A percentile compares a stretch with the other conserved stretches of the same genome.
These are phyloP conservation scores for Scutellaria barbata DNA, from an alignment of 257 asterid genomes.

Conservation along the genomic window DNA sequence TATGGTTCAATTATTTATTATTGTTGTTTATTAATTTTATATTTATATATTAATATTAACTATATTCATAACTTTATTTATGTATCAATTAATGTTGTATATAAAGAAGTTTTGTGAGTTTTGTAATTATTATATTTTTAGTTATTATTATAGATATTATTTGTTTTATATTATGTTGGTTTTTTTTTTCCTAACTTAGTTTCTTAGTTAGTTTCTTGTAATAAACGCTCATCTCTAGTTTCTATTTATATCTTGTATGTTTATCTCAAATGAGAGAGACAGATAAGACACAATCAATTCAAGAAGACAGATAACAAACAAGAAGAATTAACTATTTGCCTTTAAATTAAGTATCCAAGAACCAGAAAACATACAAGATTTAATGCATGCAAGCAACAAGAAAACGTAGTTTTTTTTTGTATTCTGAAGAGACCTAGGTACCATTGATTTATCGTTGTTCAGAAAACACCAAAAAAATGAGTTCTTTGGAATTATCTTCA, in stretches of 20 bases:
- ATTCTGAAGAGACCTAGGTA: constrained; percentile 8
- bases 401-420: neutral
- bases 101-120: no score
- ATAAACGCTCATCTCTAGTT: neutral
- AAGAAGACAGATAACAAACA: constrained; percentile 21
- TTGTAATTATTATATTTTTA: no score
- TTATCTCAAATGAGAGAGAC: constrained; percentile 8
- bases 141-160: no score
- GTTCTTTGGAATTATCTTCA: constrained; percentile 36
- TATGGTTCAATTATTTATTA: no score
- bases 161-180: no score
- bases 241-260: neutral
- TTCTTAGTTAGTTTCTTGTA: no score
- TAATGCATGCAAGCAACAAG: constrained; percentile 19
- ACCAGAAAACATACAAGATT: neutral
- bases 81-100: no score
- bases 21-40: no score
- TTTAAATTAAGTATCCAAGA: neutral
- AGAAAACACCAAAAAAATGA: constrained; percentile 3
- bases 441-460: neutral
- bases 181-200: no score
- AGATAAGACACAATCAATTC: neutral
- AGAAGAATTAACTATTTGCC: constrained; percentile 5
- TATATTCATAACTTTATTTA: no score
- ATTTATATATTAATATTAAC: no score